Base-by-base conservation (phyloP, 2,329 filamentous ascomycete genomes). In the Fusarium dlaminii region DNA sequence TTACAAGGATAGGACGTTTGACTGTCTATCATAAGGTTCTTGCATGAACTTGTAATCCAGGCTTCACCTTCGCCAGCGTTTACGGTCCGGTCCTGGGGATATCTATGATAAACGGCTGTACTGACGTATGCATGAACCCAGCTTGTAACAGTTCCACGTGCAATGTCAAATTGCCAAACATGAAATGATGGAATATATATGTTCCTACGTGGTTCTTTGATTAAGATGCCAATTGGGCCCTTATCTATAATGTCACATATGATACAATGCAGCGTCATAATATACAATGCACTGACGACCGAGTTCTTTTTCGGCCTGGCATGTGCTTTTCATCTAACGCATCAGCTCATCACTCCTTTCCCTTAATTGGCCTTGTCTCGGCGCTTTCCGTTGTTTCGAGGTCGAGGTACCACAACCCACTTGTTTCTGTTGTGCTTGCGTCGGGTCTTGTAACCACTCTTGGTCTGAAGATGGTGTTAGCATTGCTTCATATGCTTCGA, bases 361-460 rank as follows among this genome's bases (percentile, higher is more conserved):
- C 68, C 77, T 77, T 77, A 82, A 46, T 79, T 78, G 42, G 80
- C 89, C 86, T 93, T 93, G 81, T 88, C 85, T 83, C 91, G 91
- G 80, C 95, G 90, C 87, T 96, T 97, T 84, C 96, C 96, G 84
- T 97, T 93, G 86, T 98, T 98, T 79, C 96, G 92, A 64, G 90
- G 89, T 79, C 95, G 90, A 68, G 95, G 90, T 73, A 92, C 90
- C 54, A 98, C 94, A 73, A 99, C 93, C 86, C 93, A 95, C 82
- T 93, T 96, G 87, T 98, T 98, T 84, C 93, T 85, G 83, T 98
- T 98, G 84, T 92, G 89, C 87, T 93, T 97, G 79, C 91, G 90
- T 75, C 96, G 90, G 52, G 96, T 98, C 89, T 98, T 98, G 90
- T 92, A 98, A 73, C 93, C 93, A 82, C 92, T 91, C 88, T 96